Base-by-base conservation (phyloP, 192 early-diverging fungal genomes). In the Podila clonocystis region DNA sequence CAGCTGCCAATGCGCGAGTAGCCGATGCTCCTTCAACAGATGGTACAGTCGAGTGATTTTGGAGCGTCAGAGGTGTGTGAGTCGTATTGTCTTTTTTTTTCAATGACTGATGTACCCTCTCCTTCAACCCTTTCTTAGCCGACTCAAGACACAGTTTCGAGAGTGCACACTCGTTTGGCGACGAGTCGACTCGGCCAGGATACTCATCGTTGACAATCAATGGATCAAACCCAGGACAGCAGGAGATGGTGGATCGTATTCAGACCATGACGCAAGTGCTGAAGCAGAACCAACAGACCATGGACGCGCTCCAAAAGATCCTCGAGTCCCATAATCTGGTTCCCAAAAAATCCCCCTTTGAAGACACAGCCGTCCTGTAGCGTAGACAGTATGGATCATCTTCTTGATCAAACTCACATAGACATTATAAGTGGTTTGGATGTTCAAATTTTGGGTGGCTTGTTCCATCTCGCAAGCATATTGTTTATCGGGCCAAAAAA, bases 91-190 rank as follows among this genome's bases (percentile, higher is more conserved):
- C 26, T 59, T 17, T 36, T 52, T 61, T 30, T 22, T 22, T 70
- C 8, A 55, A n/a, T 15, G 24, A 68, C 58, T 20, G 66, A 20
- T 60, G 17, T 17, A 29, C 6, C 29, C 13, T 28, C 15, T 34
- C 17, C 6, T 1, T 67, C 63, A 3, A 28, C 30, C 28, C 59
- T 26, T 36, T 34, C 41, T 7, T 45, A 65, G 19, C 64, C 52
- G 80, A 82, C 20, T 29, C 58, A 9, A 61, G 84, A 65, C 59
- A 73, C 19, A 85, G 84, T 26, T 85, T 85, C 64, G 84, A 85
- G 34, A 85, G 84, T 58, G 48, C 31, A 5, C 84, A 78, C 28
- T 85, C 84, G 3, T 85, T 72, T 62, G 70, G 68, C 8, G 77
- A 72, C 4, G 65, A 75, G 45, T 50, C 71, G 5, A 30, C 9